Percentiles rank a stretch among this genome's conserved stretches.
These are phyloP conservation scores for Fraxinus angustifolia DNA, from an alignment of 305 asterid genomes.

Conservation along the genomic window DNA sequence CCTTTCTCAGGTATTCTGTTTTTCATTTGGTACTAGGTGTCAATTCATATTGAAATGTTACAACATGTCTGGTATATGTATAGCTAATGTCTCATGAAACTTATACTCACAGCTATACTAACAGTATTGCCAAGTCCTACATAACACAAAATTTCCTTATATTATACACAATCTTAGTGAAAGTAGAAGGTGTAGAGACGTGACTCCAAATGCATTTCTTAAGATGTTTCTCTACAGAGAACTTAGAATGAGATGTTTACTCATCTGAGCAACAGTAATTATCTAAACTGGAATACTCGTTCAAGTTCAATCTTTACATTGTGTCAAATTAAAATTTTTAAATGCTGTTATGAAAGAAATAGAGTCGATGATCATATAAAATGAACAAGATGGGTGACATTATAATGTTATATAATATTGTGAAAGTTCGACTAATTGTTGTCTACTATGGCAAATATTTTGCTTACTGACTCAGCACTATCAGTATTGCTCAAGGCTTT, in stretches of 20 bases:
- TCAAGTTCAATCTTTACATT: not conserved
- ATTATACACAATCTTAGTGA: not conserved
- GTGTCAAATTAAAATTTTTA: not conserved
- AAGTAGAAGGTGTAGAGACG: not conserved
- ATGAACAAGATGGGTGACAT: not conserved
- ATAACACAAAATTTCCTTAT: not conserved
- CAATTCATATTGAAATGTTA: not conserved
- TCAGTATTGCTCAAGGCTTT: not conserved
- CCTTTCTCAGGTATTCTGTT: conserved; percentile 75
- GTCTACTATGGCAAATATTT: not conserved
- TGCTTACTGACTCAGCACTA: not conserved
- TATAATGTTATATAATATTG: not conserved
- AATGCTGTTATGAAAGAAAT: not conserved
- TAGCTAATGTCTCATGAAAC: not conserved
- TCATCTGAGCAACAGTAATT: not conserved
- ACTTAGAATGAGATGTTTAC: not conserved
- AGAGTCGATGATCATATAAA: not conserved
- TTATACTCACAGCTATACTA: not conserved
- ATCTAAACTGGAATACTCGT: not conserved
- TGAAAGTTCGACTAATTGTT: not conserved
- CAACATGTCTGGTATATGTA: not conserved
- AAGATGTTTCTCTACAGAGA: not conserved
- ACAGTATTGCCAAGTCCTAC: not conserved
- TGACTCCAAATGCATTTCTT: not conserved
- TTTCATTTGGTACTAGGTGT: not conserved